A percentile compares a stretch with the other conserved stretches of the same genome.
Evolutionary conservation across 768 basidiomycete species (phyloP).

Genomic region (Mycena indigotica): DNA sequence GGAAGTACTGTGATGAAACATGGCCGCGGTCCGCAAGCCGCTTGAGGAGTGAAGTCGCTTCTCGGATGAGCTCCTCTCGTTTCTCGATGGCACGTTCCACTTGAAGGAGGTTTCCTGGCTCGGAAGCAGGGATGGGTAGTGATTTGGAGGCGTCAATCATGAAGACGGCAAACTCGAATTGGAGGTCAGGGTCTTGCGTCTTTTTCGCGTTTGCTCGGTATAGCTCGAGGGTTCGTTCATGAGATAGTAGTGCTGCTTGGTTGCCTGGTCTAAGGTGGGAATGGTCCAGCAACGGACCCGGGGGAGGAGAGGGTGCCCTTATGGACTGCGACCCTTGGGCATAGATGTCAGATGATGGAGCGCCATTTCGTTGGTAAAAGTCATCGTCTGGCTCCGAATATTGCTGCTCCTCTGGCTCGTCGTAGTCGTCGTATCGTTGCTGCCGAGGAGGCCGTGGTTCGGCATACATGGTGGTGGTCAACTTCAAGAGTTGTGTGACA

Average conservation of each 20-base stretch:
- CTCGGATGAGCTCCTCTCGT: conserved; percentile 84
- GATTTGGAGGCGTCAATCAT: conserved; percentile 97
- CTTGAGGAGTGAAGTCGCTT: conserved; percentile 86
- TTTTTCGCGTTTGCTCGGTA: conserved; percentile 99
- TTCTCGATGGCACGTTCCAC: conserved; percentile 81
- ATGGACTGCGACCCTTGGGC: conserved; percentile 50
- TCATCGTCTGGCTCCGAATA: conserved; percentile 52
- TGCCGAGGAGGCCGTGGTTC: conserved; percentile 28
- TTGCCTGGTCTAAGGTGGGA: conserved; percentile 93
- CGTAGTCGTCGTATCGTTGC: conserved; percentile 29
- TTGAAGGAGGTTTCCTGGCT: conserved; percentile 73
- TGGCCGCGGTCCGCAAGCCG: conserved; percentile 93
- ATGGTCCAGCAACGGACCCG: conserved; percentile 79
- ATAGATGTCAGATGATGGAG: conserved; percentile 28
- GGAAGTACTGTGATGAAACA: conserved; percentile 92
- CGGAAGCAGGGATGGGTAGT: conserved; percentile 71
- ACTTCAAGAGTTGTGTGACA: not conserved
- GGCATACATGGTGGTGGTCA: conserved; percentile 27
- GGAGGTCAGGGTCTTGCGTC: conserved; percentile 95
- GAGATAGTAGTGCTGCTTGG: conserved; percentile 88
- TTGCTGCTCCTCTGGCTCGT: conserved; percentile 43
- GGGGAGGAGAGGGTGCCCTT: conserved; percentile 67
- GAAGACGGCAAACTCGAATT: conserved; percentile 98
- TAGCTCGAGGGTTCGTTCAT: conserved; percentile 94
- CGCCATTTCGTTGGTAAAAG: conserved; percentile 44